A percentile compares a stretch with the other conserved stretches of the same genome.
Conservation (phyloP, 352 stramenopile genomes). For the Phytophthora tentaculata region DNA sequence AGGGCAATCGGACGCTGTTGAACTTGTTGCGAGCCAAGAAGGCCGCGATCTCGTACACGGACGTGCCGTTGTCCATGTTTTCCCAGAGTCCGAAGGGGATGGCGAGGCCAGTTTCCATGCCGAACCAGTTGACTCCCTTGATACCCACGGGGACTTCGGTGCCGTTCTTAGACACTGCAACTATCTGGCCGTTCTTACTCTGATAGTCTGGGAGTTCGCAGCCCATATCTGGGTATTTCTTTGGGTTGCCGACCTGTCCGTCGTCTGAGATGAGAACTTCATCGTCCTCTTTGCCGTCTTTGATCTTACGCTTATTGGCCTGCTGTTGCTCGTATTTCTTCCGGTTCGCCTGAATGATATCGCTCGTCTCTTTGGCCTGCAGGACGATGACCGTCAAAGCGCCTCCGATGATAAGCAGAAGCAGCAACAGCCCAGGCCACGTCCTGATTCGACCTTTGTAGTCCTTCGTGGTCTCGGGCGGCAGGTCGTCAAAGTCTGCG, state of each 20-base stretch:
- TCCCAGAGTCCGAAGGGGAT: slow-evolving; percentile 78
- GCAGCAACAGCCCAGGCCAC: slow-evolving; percentile 60
- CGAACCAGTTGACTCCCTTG: slow-evolving; percentile 81
- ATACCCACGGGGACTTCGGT: slow-evolving; percentile 60
- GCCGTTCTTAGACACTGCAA: slow-evolving; percentile 55
- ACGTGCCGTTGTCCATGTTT: slow-evolving; percentile 69
- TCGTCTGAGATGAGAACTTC: slow-evolving; percentile 56
- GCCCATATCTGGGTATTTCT: slow-evolving; percentile 53
- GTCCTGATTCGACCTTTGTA: slow-evolving; percentile 79
- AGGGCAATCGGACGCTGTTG: slow-evolving; percentile 62
- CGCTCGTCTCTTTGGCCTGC: slow-evolving; percentile 40
- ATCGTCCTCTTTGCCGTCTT: slow-evolving; percentile 42
- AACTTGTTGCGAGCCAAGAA: slow-evolving; percentile 77
- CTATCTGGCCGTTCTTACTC: slow-evolving; percentile 63
- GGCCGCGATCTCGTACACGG: slow-evolving; percentile 63
- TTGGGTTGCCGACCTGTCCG: slow-evolving; percentile 59
- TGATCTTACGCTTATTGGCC: slow-evolving; percentile 45
- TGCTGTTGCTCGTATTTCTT: slow-evolving; percentile 35
- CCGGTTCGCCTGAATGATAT: slow-evolving; percentile 26
- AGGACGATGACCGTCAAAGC: slow-evolving; percentile 49
- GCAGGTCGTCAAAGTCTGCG: slow-evolving; percentile 40
- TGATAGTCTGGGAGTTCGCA: slow-evolving; percentile 67
- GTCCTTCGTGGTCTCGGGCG: slow-evolving; percentile 52
- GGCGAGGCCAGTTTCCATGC: slow-evolving; percentile 65
- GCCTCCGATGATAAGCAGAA: slow-evolving; percentile 48